Evolutionary conservation across 257 asterid species (phyloP).

Genomic region (Ligustrum vulgare): DNA sequence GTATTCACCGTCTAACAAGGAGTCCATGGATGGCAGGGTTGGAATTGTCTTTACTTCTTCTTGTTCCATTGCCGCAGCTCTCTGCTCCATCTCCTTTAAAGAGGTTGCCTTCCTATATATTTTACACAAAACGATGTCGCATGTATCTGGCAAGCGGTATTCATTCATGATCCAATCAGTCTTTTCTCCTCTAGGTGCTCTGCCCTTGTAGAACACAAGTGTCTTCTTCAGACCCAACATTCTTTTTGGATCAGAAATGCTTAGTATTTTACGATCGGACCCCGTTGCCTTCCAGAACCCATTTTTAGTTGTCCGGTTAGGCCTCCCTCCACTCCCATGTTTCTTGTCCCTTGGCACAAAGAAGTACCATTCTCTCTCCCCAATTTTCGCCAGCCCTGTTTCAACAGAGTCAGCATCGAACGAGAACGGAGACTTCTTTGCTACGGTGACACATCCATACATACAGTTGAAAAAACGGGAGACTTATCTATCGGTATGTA

Average conservation of each 20-base stretch:
- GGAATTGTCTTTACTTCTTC: slow-evolving; percentile 3
- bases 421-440: too few relatives aligned
- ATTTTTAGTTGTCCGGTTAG: slow-evolving; percentile 57
- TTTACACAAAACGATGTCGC: slow-evolving; percentile 59
- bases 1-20: neutral
- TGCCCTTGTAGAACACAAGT: slow-evolving; percentile 69
- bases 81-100: slow-evolving; percentile 60
- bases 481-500: too few relatives aligned
- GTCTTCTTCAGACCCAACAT: slow-evolving; percentile 66
- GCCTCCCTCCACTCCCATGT: slow-evolving; percentile 74
- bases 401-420: too few relatives aligned
- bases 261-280: slow-evolving; percentile 57
- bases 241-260: slow-evolving; percentile 45
- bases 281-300: slow-evolving; percentile 96
- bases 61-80: slow-evolving; percentile 67
- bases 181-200: slow-evolving; percentile 76
- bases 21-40: slow-evolving; percentile 25
- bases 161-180: slow-evolving; percentile 93
- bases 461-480: too few relatives aligned
- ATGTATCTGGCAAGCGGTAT: slow-evolving; percentile 59
- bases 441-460: too few relatives aligned
- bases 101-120: slow-evolving; percentile 70
- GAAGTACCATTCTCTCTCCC: slow-evolving; percentile 83
- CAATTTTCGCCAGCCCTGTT: slow-evolving; percentile 66
- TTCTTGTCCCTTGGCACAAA: slow-evolving; percentile 65